Evolutionary conservation across 805 yeast genomes (phyloP), one percentile per base, ranked within the genome.

Genomic region (Brettanomyces nanus): DNA sequence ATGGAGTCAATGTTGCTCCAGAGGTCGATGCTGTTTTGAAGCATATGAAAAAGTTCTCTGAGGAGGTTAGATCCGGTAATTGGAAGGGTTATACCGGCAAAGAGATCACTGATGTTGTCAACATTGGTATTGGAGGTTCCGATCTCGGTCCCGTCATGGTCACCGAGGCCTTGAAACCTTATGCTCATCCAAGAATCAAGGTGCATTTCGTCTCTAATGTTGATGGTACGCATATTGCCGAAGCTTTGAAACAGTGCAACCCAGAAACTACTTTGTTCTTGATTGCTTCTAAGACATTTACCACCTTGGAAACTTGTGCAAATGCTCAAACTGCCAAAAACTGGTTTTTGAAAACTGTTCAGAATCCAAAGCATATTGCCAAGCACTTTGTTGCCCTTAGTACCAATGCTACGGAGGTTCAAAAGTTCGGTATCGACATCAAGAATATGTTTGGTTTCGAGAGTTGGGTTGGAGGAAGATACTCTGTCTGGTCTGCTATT

Each of bases 121-220:
- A 92, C 75, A 85, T 92, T 54, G 98, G 98, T 65, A 92, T 92
- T 59, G 98, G 98, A 61, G 98, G 98, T 52, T 87, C 97, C 21
- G 98, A 92, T 65, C 75, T 92, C 54, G 98, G 98, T 54, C 98
- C 98, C 33, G 97, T 92, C 38, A 92, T 92, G 98, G 97, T 92
- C 53, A 86, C 97, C 45, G 97, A 92, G 70, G 97, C 98, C 30
- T 75, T 92, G 60, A 92, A 90, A 72, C 81, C 85, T 50, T 92
- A 90, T 65, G 66, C 82, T 44, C 74, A 83, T 51, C 80, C 77
- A 43, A 73, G 80, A 47, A 70, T 92, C 52, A 65, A 70, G 46
- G 95, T 77, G 36, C 95, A 90, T 68, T 92, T 89, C 65, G 98
- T 92, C 45, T 90, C 97, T 50, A 92, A 92, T 77, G 90, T 92